phyloP scores from a whole-genome alignment of 83 land plant genomes.

The Picea abies region DNA sequence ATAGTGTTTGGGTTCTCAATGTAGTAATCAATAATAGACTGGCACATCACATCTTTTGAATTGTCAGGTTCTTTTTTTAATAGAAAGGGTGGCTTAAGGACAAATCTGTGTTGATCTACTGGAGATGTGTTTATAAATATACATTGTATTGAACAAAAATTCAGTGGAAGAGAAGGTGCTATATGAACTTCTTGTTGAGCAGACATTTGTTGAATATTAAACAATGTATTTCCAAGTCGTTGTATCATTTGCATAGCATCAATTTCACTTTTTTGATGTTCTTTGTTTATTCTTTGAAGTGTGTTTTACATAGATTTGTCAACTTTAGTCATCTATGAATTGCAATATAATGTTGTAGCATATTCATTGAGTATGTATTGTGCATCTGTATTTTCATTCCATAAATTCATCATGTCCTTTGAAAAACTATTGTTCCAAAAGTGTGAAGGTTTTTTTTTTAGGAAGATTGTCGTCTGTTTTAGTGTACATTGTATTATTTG shows the following conservation, averaged over 20 bases:
- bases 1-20: rapidly evolving
- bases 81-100: background rate
- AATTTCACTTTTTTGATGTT: background rate
- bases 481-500: too few species aligned
- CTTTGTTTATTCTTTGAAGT: background rate
- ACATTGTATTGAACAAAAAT: background rate
- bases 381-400: background rate
- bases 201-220: background rate
- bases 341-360: background rate
- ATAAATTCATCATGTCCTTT: background rate
- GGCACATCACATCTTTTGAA: background rate
- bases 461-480: too few species aligned
- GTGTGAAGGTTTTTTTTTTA: too few species aligned
- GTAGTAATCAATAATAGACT: background rate
- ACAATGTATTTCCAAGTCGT: background rate
- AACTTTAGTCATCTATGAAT: background rate
- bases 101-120: background rate
- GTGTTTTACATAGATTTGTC: too few species aligned
- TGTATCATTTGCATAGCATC: background rate
- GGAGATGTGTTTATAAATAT: background rate
- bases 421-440: too few species aligned
- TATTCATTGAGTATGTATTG: background rate
- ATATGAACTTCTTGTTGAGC: background rate
- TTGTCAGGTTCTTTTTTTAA: background rate
- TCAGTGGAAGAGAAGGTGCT: background rate